Evolutionary conservation across 1,284 basidiomycete genomes (phyloP).

Genomic region (Malassezia sp.): DNA sequence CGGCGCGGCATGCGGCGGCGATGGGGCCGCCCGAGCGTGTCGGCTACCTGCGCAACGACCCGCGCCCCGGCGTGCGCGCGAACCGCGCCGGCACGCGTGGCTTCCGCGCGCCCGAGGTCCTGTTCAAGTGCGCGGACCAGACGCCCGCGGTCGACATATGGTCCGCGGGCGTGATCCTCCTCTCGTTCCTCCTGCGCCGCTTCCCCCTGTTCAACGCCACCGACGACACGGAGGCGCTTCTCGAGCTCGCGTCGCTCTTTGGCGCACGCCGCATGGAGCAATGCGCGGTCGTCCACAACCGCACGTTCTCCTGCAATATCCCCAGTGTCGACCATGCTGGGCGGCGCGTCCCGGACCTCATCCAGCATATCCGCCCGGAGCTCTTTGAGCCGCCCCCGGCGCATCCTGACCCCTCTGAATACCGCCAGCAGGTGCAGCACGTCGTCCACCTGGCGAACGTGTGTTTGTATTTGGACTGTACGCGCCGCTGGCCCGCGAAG

Average conservation of each 20-base stretch:
- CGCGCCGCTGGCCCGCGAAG: slow-evolving; percentile 31
- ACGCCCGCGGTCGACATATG: slow-evolving; percentile 94
- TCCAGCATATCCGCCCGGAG: slow-evolving; percentile 32
- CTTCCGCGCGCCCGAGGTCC: slow-evolving; percentile 90
- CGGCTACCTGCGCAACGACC: slow-evolving; percentile 38
- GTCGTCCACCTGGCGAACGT: slow-evolving; percentile 34
- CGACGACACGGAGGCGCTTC: slow-evolving; percentile 85
- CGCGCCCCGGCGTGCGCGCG: slow-evolving; percentile 67
- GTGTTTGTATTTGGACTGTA: slow-evolving; percentile 39
- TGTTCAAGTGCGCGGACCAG: slow-evolving; percentile 89
- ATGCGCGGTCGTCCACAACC: slow-evolving; percentile 69
- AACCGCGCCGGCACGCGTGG: slow-evolving; percentile 93
- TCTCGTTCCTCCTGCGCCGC: slow-evolving; percentile 82
- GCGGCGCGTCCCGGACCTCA: slow-evolving; percentile 30
- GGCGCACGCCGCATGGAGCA: slow-evolving; percentile 74
- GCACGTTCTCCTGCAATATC: slow-evolving; percentile 37
- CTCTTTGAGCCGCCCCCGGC: slow-evolving; percentile 20
- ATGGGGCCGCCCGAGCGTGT: slow-evolving; percentile 42
- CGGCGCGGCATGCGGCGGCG: background rate
- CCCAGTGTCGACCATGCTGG: slow-evolving; percentile 23
- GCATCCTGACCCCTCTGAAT: slow-evolving; percentile 32
- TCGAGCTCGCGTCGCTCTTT: slow-evolving; percentile 84
- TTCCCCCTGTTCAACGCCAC: slow-evolving; percentile 91
- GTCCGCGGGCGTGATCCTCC: slow-evolving; percentile 82
- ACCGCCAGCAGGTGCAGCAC: slow-evolving; percentile 27